Evolutionary conservation across 441 rosid species (phyloP).

Genomic region (Hypseocharis bilobata): DNA sequence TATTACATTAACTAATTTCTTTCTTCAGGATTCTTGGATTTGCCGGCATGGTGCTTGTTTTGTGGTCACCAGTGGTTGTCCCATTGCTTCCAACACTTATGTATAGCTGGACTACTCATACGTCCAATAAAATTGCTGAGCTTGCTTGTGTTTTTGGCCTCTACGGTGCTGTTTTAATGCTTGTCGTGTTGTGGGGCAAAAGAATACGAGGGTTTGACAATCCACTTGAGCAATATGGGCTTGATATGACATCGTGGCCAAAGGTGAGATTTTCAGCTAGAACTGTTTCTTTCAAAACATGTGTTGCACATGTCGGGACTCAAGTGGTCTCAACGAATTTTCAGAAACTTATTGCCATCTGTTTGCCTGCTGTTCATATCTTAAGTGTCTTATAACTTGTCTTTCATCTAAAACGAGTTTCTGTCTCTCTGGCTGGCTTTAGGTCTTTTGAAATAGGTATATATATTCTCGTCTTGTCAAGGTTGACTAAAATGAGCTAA

Average conservation of each 20-base stretch:
- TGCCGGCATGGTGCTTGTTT: conserved; percentile 64
- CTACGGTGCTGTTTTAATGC: conserved; percentile 62
- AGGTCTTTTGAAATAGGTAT: no score
- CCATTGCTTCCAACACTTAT: conserved; percentile 84
- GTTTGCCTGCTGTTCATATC: no score
- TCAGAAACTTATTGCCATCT: no score
- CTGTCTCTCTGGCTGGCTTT: no score
- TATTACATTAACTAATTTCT: conserved; percentile 21
- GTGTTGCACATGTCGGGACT: neutral
- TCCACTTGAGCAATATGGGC: conserved; percentile 69
- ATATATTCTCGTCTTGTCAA: no score
- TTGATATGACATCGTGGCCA: conserved; percentile 46
- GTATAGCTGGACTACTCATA: conserved; percentile 66
- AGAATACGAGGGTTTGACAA: conserved; percentile 72
- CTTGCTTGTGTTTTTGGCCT: conserved; percentile 69
- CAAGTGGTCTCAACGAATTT: no score
- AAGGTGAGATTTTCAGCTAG: conserved; percentile 39
- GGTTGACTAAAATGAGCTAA: no score
- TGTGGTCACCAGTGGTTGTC: conserved; percentile 81
- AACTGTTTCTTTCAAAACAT: neutral
- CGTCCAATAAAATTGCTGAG: conserved; percentile 57
- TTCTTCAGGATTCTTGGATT: conserved; percentile 65
- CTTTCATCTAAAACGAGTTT: no score
- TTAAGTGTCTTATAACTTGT: no score
- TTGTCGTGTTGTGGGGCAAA: conserved; percentile 74